These are phyloP conservation scores for Fusarium protoensiforme DNA, from an alignment of 2,329 filamentous ascomycete genomes.

Conservation along the genomic window DNA sequence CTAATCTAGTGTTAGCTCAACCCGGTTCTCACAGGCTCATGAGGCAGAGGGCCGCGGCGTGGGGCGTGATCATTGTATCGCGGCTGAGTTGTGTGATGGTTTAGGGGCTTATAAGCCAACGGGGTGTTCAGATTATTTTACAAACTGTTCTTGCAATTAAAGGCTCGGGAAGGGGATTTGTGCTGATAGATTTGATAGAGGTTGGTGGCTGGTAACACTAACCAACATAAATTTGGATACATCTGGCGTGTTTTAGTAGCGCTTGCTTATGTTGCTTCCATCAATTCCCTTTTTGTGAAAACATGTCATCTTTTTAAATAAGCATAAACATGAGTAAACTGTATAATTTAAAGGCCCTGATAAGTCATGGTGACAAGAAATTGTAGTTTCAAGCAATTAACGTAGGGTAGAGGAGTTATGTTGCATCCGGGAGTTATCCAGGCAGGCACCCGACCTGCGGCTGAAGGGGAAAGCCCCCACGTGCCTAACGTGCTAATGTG, in stretches of 20 bases:
- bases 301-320: background rate
- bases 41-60: slow-evolving; percentile 11
- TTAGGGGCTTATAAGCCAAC: slow-evolving; percentile 4
- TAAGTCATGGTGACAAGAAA: background rate
- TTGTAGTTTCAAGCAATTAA: background rate
- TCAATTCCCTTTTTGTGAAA: background rate
- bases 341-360: background rate
- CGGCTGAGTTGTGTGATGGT: background rate
- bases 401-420: slow-evolving; percentile 19
- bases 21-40: slow-evolving; percentile 25
- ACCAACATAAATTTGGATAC: background rate
- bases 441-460: slow-evolving; percentile 19
- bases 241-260: background rate
- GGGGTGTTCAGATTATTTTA: slow-evolving; percentile 17
- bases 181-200: background rate
- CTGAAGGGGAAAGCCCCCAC: slow-evolving; percentile 36
- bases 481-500: slow-evolving; percentile 30
- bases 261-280: background rate
- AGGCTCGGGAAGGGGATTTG: background rate
- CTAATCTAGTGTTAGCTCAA: slow-evolving; percentile 24
- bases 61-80: background rate
- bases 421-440: background rate
- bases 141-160: slow-evolving; percentile 22
- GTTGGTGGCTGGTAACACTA: background rate
- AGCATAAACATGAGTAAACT: background rate